A percentile compares a stretch with the other conserved stretches of the same genome.
Evolutionary conservation across 805 yeast species (phyloP).

Genomic region (Naumovozyma baii): DNA sequence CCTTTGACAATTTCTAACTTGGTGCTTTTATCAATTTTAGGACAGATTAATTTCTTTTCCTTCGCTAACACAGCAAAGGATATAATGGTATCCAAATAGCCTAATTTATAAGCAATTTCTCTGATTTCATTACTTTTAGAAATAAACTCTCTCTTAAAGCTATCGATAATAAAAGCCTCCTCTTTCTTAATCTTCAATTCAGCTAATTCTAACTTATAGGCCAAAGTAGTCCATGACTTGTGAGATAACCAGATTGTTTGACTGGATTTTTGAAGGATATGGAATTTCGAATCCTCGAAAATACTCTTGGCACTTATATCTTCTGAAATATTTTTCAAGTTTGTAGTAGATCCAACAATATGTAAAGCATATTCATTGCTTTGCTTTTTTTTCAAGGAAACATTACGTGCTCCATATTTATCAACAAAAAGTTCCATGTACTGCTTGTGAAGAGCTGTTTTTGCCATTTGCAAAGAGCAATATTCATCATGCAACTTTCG

Average conservation of each 20-base stretch:
- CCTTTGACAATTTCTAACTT: constrained; percentile 51
- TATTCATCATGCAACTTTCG: constrained; percentile 30
- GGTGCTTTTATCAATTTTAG: constrained; percentile 43
- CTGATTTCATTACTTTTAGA: constrained; percentile 40
- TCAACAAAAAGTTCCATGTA: constrained; percentile 25
- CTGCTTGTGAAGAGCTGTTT: constrained; percentile 19
- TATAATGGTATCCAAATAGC: constrained; percentile 59
- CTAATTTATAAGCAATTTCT: constrained; percentile 41
- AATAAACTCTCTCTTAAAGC: constrained; percentile 40
- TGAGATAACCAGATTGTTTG: constrained; percentile 38
- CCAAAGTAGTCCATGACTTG: constrained; percentile 46
- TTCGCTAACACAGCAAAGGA: constrained; percentile 64
- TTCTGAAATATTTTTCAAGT: constrained; percentile 15
- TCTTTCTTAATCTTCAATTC: constrained; percentile 41
- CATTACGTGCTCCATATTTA: constrained; percentile 23
- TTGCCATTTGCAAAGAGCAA: constrained; percentile 22
- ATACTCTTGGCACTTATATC: constrained; percentile 8
- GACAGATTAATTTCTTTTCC: constrained; percentile 61
- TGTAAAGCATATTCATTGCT: constrained; percentile 40
- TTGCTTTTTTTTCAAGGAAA: constrained; percentile 34
- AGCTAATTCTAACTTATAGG: constrained; percentile 36
- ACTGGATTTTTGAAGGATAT: constrained; percentile 34
- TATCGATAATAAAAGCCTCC: constrained; percentile 45
- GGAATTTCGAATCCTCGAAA: constrained; percentile 8
- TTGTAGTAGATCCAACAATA: constrained; percentile 34